A percentile compares a stretch with the other conserved stretches of the same genome.
These are phyloP conservation scores for Aegilops bicornis DNA, from an alignment of 176 grass and related monocot genomes.

Conservation along the genomic window DNA sequence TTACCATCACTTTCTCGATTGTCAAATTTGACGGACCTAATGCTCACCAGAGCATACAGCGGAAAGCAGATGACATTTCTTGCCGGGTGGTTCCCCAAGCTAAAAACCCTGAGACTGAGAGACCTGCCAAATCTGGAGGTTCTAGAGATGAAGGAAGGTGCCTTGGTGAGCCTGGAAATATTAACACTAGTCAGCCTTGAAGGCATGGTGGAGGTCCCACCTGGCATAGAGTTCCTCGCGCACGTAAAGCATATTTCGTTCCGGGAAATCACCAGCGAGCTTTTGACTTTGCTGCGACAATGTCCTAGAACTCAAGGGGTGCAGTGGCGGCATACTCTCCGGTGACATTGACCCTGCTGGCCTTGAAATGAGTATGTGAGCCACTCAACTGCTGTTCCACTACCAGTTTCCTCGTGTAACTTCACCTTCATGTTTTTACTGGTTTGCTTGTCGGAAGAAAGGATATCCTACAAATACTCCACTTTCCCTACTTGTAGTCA, in stretches of 20 bases:
- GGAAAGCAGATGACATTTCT: slow-evolving; percentile 33
- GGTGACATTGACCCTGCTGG: not conserved
- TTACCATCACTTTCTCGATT: slow-evolving; percentile 22
- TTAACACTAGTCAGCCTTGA: not conserved
- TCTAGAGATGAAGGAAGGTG: slow-evolving; percentile 27
- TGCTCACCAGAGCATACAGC: not conserved
- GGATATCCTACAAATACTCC: too few relatives aligned
- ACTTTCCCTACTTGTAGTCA: not conserved
- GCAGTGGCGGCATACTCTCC: not conserved
- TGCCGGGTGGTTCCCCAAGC: slow-evolving; percentile 27
- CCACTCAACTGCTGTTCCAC: not conserved
- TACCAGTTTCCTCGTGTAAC: too few relatives aligned
- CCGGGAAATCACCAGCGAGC: not conserved
- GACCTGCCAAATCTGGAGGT: slow-evolving; percentile 2
- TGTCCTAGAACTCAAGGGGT: not conserved
- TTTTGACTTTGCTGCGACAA: not conserved
- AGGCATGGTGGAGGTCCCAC: slow-evolving; percentile 14
- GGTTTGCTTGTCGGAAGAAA: not conserved
- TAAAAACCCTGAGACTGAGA: not conserved
- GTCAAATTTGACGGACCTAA: not conserved
- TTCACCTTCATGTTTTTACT: not conserved
- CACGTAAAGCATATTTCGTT: not conserved
- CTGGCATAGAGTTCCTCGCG: slow-evolving; percentile 16
- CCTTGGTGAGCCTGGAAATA: slow-evolving; percentile 7
- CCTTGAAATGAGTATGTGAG: not conserved